These are phyloP conservation scores for Actinidia chinensis DNA, from an alignment of 179 eudicot genomes.

Conservation along the genomic window DNA sequence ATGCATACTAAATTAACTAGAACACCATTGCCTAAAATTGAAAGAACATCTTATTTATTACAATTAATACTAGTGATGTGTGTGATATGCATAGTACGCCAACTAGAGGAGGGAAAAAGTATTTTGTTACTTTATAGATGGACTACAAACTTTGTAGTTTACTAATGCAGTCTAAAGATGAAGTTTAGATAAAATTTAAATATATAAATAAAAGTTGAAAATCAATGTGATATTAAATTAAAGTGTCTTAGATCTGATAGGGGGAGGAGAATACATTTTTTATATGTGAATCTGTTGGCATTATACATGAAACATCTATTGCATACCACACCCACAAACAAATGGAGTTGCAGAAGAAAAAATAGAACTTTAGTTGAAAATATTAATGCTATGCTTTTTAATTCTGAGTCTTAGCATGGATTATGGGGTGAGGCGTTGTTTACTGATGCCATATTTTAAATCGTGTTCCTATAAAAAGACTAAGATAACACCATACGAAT, in stretches of 20 bases:
- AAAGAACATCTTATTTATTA: background rate
- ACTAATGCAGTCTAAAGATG: background rate
- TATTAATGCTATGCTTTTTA: background rate
- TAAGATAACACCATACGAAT: background rate
- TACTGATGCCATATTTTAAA: background rate
- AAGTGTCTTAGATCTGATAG: background rate
- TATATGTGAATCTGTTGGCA: background rate
- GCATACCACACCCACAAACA: background rate
- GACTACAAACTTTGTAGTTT: background rate
- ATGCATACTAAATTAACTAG: background rate
- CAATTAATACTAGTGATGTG: background rate
- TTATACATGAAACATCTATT: background rate
- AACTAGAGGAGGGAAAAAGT: background rate
- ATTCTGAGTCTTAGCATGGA: background rate
- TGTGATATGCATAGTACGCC: conserved; percentile 9
- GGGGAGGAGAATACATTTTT: background rate
- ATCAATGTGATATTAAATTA: background rate
- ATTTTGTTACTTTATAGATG: background rate
- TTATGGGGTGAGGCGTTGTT: background rate
- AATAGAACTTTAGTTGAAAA: background rate
- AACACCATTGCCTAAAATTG: background rate
- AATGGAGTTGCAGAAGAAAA: background rate
- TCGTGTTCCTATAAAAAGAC: background rate
- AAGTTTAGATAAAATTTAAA: background rate
- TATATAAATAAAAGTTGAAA: background rate